Evolutionary conservation across 208 protist genomes (phyloP), one percentile per base, ranked within the genome.

Genomic region (Trypanosomatidae sp.): DNA sequence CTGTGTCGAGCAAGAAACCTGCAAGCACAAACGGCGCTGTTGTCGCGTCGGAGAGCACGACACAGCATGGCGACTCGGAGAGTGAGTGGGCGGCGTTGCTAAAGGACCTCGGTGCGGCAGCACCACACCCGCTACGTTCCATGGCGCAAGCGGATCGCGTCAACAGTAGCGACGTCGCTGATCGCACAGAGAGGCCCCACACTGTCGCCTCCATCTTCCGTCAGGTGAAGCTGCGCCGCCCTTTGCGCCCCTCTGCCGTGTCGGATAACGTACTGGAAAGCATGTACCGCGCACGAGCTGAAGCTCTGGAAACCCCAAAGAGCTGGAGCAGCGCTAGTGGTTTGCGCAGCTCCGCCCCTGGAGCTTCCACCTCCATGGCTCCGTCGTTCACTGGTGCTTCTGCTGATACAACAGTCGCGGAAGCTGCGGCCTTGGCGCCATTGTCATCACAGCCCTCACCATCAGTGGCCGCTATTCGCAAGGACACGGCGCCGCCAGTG

Each of bases 1-100:
- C 60, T 2, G 53, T 55, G 47, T 22, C 30, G 49, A 69, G 12
- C 2, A 43, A 52, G 49, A 12, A 19, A 28, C 33, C 33, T n/a
- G 62, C n/a, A 6, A 41, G 41, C 66, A 17, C 30, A 15, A 59
- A 69, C 22, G n/a, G 47, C n/a, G 44, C 67, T 7, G 15, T 28
- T 1, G 28, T 43, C 22, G 30, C 65, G 60, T 46, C 8, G 0
- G 60, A 65, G 60, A 44, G 36, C 39, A n/a, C 22, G 39, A 39
- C 60, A 22, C 49, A 15, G 30, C 55, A 64, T 10, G 58, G 49
- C 22, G 79, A 83, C 46, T 6, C 28, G 8, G 82, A 73, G 53
- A 55, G 70, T 4, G 82, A 87, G 76, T 69, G 82, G 2, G 79
- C 70, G 13, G 66, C 49, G n/a, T 62, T 84, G 68, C 58, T 81